These are phyloP conservation scores for Pseudocercospora crystallina DNA, from an alignment of 2,329 filamentous ascomycete species.

Conservation along the genomic window DNA sequence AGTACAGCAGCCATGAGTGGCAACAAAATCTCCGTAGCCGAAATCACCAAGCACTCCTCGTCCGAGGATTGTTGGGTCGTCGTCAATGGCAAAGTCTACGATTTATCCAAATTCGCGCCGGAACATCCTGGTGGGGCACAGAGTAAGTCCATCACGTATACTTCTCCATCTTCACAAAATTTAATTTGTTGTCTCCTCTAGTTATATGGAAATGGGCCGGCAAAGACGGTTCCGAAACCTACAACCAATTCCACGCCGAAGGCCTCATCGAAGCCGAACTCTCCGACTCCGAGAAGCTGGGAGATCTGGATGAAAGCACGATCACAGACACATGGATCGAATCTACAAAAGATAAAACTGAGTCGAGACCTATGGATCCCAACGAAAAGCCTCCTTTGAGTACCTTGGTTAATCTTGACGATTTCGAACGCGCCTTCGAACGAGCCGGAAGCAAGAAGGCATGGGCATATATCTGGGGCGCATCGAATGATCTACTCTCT, in stretches of 20 bases:
- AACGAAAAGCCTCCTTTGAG: constrained; percentile 47
- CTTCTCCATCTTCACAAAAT: no score
- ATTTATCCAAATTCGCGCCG: constrained; percentile 65
- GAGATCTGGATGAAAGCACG: constrained; percentile 35
- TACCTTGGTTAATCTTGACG: constrained; percentile 49
- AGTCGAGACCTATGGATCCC: constrained; percentile 25
- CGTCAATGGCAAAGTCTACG: constrained; percentile 66
- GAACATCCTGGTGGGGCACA: constrained; percentile 61
- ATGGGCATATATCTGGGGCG: constrained; percentile 49
- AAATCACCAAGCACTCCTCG: constrained; percentile 35
- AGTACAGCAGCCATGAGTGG: neutral
- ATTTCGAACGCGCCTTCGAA: constrained; percentile 45
- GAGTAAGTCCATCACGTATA: no score
- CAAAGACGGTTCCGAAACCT: constrained; percentile 56
- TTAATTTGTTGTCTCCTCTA: constrained; percentile 20
- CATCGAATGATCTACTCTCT: constrained; percentile 52
- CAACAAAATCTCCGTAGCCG: constrained; percentile 28
- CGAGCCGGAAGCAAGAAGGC: constrained; percentile 39
- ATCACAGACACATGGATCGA: constrained; percentile 33
- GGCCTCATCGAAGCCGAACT: constrained; percentile 44
- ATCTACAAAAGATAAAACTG: constrained; percentile 30
- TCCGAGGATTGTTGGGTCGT: constrained; percentile 61
- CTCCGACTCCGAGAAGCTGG: constrained; percentile 43
- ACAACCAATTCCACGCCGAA: constrained; percentile 53
- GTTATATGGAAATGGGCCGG: constrained; percentile 55